Evolutionary conservation across 352 stramenopile species (phyloP).

Genomic region (Phytophthora boehmeriae): DNA sequence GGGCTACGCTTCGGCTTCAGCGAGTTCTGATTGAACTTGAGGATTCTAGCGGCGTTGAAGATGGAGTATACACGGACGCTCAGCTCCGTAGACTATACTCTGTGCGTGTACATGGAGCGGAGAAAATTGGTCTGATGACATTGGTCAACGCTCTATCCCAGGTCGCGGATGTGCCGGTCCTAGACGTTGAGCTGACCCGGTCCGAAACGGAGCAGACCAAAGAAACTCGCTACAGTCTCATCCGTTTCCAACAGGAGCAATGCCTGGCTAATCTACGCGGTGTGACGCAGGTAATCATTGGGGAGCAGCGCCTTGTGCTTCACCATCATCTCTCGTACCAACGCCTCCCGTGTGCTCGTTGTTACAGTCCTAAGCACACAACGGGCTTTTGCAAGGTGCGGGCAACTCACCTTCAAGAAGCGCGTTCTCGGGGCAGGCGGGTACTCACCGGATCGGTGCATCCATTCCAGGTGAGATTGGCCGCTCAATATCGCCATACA

Average conservation of each 20-base stretch:
- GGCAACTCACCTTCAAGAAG: not conserved
- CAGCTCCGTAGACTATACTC: not conserved
- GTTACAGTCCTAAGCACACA: not conserved
- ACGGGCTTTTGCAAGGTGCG: not conserved
- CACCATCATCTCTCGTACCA: not conserved
- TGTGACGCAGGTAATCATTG: not conserved
- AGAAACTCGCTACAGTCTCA: not conserved
- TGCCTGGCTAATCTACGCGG: not conserved
- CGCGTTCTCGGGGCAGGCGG: not conserved
- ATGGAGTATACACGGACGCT: not conserved
- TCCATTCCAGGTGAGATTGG: not conserved
- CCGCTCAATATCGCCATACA: not conserved
- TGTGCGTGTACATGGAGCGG: not conserved
- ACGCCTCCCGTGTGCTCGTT: not conserved
- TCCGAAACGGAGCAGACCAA: not conserved
- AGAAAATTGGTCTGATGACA: not conserved
- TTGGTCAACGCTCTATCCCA: not conserved
- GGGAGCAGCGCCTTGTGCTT: not conserved
- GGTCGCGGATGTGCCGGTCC: not conserved
- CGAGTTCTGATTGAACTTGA: not conserved
- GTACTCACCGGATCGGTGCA: not conserved
- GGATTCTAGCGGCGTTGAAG: not conserved
- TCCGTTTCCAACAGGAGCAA: not conserved
- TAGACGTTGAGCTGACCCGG: not conserved
- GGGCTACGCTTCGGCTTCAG: not conserved